A percentile compares a stretch with the other conserved stretches of the same genome.
Evolutionary conservation across 192 early-diverging fungal species (phyloP).

Genomic region (Polychytrium aggregatum): DNA sequence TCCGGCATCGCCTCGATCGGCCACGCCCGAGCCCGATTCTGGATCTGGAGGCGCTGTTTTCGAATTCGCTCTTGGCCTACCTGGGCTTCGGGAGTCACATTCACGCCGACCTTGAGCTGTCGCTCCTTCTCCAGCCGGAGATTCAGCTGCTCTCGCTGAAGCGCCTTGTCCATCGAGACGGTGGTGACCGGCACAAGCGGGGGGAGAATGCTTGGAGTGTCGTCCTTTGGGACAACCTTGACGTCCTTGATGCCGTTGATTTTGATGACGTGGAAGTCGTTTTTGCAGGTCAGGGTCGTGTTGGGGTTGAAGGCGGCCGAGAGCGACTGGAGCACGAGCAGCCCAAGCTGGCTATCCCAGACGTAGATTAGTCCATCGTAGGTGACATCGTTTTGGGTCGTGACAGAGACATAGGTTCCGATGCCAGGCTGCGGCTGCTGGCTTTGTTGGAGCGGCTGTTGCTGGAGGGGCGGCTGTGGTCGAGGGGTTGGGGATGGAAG

Average conservation of each 20-base stretch:
- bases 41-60: no score
- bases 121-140: constrained; percentile 5
- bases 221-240: background rate
- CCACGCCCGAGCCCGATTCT: no score
- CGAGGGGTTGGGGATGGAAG: no score
- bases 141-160: constrained; percentile 3
- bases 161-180: constrained; percentile 14
- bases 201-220: constrained; percentile 6
- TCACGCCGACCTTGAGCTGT: constrained; percentile 19
- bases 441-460: no score
- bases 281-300: background rate
- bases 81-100: constrained; percentile 27
- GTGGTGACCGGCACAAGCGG: constrained; percentile 10
- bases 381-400: constrained; percentile 3
- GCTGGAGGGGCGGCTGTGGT: no score
- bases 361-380: constrained; percentile 22
- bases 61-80: no score
- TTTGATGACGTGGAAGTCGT: constrained; percentile 24
- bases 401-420: constrained; percentile 13
- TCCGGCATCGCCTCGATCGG: no score
- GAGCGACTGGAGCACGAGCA: constrained; percentile 21
- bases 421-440: no score
- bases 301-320: background rate
- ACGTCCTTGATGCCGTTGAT: constrained; percentile 14
- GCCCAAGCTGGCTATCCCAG: constrained; percentile 17